Base-by-base conservation (phyloP, 805 yeast species). In the Kodamaea jinghongensis region DNA sequence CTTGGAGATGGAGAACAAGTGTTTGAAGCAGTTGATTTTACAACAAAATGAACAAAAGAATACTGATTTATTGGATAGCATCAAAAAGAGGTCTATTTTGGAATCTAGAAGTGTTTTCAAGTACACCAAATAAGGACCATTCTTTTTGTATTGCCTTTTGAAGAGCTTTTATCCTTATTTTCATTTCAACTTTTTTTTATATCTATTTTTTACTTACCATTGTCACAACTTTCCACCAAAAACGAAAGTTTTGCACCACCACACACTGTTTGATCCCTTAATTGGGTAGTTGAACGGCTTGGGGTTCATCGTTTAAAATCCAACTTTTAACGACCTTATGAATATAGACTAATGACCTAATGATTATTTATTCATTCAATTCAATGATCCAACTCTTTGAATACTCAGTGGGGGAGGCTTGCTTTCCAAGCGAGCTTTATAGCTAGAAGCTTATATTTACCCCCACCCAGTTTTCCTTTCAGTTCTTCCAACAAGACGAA, bases 1-100 rank as follows among this genome's bases (percentile, higher is more conserved):
- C 41, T 67, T 91, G 48, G 96, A 90, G 64, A 87, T 88, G 95
- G 99, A 91, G 65, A 91, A 91, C 66, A 78, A 81, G 55, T 73
- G 95, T 61, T 72, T 91, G 51, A 78, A 86, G 65, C 85, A 84
- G 56, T 68, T 93, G 50, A 90, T 91, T 16, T 83, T 85, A 32
- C 91, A 88, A 61, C 85, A 87, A 54, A 83, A 84, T 39, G 66
- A 49, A 45, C 54, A 45, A 56, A 60, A 50, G 43, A 53, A 51
- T 48, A 46, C 59, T 20, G 59, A 60, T 38, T 48, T 57, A 39
- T 48, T 58, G 48, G 60, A 54, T 37, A 44, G 45, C 41, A 58
- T 56, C 52, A 56, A 58, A 52, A 54, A 50, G 48, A 47, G 59
- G 35, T 51, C 56, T 26, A 51, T 55, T 17, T 50, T 49, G 41